Conservation (phyloP, 768 basidiomycete genomes). For the Hebeloma cylindrosporum region DNA sequence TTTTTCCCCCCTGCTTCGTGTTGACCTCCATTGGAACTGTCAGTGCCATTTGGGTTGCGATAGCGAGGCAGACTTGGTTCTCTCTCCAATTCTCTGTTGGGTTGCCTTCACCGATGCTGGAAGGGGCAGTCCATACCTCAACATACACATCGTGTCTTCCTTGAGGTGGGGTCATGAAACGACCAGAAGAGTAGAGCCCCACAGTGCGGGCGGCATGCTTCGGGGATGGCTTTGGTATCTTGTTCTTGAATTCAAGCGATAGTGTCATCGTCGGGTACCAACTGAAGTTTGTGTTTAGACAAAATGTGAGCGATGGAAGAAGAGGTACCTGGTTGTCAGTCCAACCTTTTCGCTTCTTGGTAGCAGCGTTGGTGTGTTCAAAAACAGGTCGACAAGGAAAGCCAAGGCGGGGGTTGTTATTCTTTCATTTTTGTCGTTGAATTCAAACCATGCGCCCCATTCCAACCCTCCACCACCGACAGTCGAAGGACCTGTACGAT, state of each 20-base stretch:
- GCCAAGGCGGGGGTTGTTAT: conserved; percentile 50
- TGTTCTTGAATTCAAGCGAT: conserved; percentile 62
- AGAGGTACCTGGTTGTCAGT: conserved; percentile 30
- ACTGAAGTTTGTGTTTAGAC: conserved; percentile 27
- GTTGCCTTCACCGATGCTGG: conserved; percentile 47
- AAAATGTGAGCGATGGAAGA: too few species aligned
- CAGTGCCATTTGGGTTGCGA: conserved; percentile 62
- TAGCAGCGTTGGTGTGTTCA: conserved; percentile 45
- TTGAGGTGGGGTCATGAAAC: conserved; percentile 53
- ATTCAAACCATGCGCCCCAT: conserved; percentile 60
- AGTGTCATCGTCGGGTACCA: conserved; percentile 68
- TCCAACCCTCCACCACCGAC: conserved; percentile 55
- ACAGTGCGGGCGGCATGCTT: conserved; percentile 51
- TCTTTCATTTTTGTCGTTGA: conserved; percentile 39
- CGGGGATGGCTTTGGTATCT: conserved; percentile 45
- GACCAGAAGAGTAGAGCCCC: conserved; percentile 52
- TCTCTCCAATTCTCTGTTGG: conserved; percentile 54
- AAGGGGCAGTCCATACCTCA: conserved; percentile 69
- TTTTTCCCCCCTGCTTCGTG: conserved; percentile 24
- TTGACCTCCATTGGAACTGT: conserved; percentile 45
- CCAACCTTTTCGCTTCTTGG: conserved; percentile 46
- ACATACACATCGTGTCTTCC: conserved; percentile 58
- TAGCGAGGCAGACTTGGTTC: conserved; percentile 60
- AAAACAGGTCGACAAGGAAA: conserved; percentile 57
- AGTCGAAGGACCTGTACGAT: conserved; percentile 37